These are phyloP conservation scores for Aureobasidium sp. DNA, from an alignment of 2,329 filamentous ascomycete genomes.

Conservation along the genomic window DNA sequence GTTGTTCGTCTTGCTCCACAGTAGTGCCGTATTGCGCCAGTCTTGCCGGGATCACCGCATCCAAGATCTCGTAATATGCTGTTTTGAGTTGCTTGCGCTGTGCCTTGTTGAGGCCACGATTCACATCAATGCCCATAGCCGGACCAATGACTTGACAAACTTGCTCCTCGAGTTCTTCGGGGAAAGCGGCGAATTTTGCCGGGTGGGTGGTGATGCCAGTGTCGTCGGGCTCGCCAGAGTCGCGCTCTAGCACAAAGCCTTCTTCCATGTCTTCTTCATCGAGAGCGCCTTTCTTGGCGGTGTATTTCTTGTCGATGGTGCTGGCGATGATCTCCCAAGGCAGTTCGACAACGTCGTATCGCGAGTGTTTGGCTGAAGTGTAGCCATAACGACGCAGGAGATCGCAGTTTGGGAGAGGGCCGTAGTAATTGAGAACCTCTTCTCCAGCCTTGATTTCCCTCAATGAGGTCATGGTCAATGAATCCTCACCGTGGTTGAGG, in stretches of 20 bases:
- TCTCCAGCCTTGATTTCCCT: conserved; percentile 62
- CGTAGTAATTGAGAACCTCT: conserved; percentile 85
- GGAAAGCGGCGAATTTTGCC: conserved; percentile 3
- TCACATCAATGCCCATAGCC: background rate
- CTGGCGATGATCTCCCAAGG: conserved; percentile 51
- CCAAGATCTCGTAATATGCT: background rate
- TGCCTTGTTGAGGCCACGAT: background rate
- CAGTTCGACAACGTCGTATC: conserved; percentile 79
- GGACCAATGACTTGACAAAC: conserved; percentile 5
- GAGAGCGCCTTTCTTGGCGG: background rate
- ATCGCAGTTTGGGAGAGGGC: conserved; percentile 74
- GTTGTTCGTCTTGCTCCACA: conserved; percentile 6
- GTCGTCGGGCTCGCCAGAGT: conserved; percentile 13
- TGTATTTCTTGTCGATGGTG: conserved; percentile 7
- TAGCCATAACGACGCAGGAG: conserved; percentile 81
- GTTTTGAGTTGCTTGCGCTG: background rate
- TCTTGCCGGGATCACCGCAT: background rate
- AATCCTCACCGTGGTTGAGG: conserved; percentile 53
- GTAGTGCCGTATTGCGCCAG: conserved; percentile 15
- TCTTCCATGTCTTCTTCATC: conserved; percentile 13
- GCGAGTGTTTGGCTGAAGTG: conserved; percentile 67
- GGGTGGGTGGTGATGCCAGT: conserved; percentile 1
- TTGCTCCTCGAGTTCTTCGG: conserved; percentile 15
- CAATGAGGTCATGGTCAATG: conserved; percentile 64
- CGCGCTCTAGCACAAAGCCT: conserved; percentile 14